Percentiles rank a stretch among this genome's conserved stretches.
Evolutionary conservation across 257 asterid genomes (phyloP).

Genomic region (Parsonsia alboflavescens): DNA sequence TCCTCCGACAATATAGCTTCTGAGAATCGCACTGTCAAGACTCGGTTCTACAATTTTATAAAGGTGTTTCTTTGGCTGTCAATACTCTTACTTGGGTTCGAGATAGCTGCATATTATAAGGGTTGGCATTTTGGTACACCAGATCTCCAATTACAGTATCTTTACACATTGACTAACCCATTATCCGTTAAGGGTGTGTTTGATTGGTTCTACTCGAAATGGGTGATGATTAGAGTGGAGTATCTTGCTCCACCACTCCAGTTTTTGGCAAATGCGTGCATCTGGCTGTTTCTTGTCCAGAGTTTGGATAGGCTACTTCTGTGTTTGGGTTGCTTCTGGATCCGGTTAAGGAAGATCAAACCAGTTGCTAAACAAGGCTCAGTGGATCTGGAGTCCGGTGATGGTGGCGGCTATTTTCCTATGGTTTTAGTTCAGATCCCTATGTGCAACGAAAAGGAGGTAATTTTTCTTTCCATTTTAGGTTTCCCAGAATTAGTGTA

Average conservation of each 20-base stretch:
- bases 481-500: neutral
- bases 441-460: slow-evolving; percentile 98
- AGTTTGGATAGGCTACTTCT: slow-evolving; percentile 75
- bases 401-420: slow-evolving; percentile 66
- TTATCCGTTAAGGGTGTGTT: slow-evolving; percentile 54
- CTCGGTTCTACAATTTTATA: slow-evolving; percentile 56
- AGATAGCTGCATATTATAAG: slow-evolving; percentile 63
- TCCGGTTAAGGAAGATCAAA: slow-evolving; percentile 48
- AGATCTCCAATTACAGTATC: slow-evolving; percentile 50
- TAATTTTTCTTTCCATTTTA: slow-evolving; percentile 5
- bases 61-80: slow-evolving; percentile 56
- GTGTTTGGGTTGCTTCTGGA: slow-evolving; percentile 89
- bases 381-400: slow-evolving; percentile 69
- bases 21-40: slow-evolving; percentile 33
- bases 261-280: slow-evolving; percentile 65
- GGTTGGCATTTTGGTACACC: slow-evolving; percentile 80
- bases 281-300: slow-evolving; percentile 67
- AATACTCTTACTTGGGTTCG: slow-evolving; percentile 53
- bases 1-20: slow-evolving; percentile 44
- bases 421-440: slow-evolving; percentile 98
- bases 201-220: slow-evolving; percentile 49
- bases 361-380: slow-evolving; percentile 51
- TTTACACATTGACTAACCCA: slow-evolving; percentile 41
- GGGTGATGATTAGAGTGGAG: slow-evolving; percentile 81
- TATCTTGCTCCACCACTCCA: slow-evolving; percentile 84